phyloP scores from a whole-genome alignment of 169 alveolate genomes.

The Babesia gibsoni region DNA sequence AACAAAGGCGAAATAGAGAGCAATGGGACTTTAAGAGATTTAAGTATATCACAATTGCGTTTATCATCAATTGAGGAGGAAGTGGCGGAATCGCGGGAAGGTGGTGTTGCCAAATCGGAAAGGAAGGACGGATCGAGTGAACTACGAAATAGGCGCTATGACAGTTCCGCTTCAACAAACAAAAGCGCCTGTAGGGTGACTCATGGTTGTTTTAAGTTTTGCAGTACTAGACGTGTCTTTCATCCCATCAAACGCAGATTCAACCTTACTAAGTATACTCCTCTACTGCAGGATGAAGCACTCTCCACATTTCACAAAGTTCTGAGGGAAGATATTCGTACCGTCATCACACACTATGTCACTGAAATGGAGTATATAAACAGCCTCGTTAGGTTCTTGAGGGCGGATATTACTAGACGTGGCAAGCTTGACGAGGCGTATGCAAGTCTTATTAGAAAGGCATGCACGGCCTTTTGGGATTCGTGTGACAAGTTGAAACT shows the following conservation, averaged over 20 bases:
- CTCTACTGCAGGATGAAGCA: slow-evolving; percentile 32
- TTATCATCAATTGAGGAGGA: not conserved
- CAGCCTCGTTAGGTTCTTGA: slow-evolving; percentile 50
- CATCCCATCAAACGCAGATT: not conserved
- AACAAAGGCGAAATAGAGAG: not conserved
- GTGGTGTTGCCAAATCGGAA: too few species aligned
- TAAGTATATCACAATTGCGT: not conserved
- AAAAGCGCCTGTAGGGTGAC: too few species aligned
- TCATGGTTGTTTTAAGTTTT: not conserved
- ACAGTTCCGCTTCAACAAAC: not conserved
- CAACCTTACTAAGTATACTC: slow-evolving; percentile 3
- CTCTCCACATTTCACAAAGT: slow-evolving; percentile 59
- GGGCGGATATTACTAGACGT: slow-evolving; percentile 44
- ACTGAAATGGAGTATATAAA: slow-evolving; percentile 63
- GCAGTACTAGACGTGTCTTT: not conserved
- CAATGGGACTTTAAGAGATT: not conserved
- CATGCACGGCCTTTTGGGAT: slow-evolving; percentile 75
- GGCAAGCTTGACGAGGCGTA: slow-evolving; percentile 64
- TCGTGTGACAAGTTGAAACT: slow-evolving; percentile 77
- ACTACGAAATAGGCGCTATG: too few species aligned
- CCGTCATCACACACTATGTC: slow-evolving; percentile 63
- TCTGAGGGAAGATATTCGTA: slow-evolving; percentile 66
- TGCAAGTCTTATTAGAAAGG: slow-evolving; percentile 62
- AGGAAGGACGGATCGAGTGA: too few species aligned
- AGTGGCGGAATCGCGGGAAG: not conserved